phyloP scores from a whole-genome alignment of 1,284 basidiomycete genomes.

The Cronartium quercuum region DNA sequence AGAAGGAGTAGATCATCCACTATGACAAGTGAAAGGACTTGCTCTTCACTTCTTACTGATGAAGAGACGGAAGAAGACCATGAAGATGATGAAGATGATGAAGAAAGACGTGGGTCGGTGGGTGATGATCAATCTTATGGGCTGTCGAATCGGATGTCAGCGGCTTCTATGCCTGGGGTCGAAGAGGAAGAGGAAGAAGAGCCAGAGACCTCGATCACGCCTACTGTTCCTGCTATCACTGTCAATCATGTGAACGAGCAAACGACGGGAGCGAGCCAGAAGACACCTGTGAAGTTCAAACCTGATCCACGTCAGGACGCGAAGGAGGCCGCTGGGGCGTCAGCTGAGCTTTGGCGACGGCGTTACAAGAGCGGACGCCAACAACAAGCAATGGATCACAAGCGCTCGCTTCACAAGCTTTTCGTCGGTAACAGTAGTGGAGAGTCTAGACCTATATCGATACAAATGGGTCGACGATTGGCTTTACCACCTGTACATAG shows the following conservation, averaged over 20 bases:
- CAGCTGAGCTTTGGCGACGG: not conserved
- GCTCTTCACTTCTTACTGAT: constrained; percentile 14
- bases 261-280: not conserved
- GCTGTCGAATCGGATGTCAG: not conserved
- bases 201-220: not conserved
- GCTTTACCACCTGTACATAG: constrained; percentile 43
- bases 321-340: not conserved
- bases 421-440: constrained; percentile 7
- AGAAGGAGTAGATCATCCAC: constrained; percentile 17
- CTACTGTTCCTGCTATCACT: constrained; percentile 1
- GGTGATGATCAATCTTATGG: not conserved
- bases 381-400: constrained; percentile 25
- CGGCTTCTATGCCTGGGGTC: too few relatives aligned
- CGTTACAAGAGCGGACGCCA: constrained; percentile 2
- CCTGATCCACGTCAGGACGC: constrained; percentile 1
- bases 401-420: constrained; percentile 24
- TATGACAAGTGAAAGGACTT: not conserved
- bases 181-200: constrained; percentile 18
- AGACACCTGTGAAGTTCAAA: not conserved
- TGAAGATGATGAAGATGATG: constrained; percentile 50
- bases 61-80: constrained; percentile 47
- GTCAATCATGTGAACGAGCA: constrained; percentile 6
- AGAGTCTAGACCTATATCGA: not conserved
- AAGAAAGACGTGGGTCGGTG: constrained; percentile 43
- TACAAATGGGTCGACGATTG: not conserved